These are phyloP conservation scores for Microcos paniculata DNA, from an alignment of 345 rosid genomes.

Conservation along the genomic window DNA sequence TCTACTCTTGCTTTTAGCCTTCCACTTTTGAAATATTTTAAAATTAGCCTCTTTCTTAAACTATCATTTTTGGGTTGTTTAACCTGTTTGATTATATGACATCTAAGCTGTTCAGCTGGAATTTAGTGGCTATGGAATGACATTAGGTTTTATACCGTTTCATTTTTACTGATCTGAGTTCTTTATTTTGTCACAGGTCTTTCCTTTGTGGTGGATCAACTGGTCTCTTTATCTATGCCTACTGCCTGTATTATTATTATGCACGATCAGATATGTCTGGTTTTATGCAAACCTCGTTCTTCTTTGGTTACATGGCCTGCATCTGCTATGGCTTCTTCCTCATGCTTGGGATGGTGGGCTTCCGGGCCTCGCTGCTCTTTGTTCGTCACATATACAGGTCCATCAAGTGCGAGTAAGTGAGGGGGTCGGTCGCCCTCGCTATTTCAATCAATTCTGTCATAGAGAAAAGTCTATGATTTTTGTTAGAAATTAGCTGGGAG, in stretches of 20 bases:
- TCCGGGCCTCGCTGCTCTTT: constrained; percentile 68
- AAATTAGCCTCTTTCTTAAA: not conserved
- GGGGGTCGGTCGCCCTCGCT: constrained; percentile 3
- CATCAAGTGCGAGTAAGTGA: constrained; percentile 80
- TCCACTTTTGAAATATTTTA: not conserved
- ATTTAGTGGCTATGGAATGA: not conserved
- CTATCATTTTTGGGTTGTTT: too few species aligned
- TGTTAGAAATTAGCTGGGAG: constrained; percentile 2
- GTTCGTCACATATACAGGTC: constrained; percentile 82
- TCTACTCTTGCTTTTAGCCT: too few species aligned
- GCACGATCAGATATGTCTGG: constrained; percentile 86
- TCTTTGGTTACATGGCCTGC: constrained; percentile 90
- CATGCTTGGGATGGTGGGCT: constrained; percentile 78
- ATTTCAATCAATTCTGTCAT: constrained; percentile 18
- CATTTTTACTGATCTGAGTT: not conserved
- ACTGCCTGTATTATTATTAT: constrained; percentile 74
- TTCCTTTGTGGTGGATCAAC: constrained; percentile 87
- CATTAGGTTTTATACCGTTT: not conserved
- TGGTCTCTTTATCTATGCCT: constrained; percentile 65
- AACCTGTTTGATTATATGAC: not conserved
- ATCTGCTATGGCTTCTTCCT: constrained; percentile 85
- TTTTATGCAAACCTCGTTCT: constrained; percentile 85
- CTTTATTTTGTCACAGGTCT: constrained; percentile 42
- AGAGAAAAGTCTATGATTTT: constrained; percentile 3
- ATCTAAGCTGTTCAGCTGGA: not conserved